phyloP scores from a whole-genome alignment of 1,284 basidiomycete genomes.

The Trichosporon ovoides region DNA sequence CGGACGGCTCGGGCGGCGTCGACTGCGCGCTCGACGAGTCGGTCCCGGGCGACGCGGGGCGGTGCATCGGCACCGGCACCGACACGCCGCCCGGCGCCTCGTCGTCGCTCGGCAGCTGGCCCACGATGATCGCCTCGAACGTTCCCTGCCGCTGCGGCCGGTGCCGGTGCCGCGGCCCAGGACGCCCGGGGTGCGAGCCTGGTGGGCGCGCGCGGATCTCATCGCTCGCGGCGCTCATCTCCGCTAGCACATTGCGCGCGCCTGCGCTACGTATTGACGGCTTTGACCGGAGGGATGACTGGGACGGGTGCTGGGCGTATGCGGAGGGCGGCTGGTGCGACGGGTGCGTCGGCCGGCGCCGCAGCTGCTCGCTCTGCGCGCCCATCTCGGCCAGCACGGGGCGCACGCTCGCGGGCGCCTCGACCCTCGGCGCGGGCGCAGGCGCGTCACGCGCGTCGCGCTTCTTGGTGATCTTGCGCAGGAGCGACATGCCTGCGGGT shows the following conservation, averaged over 20 bases:
- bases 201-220: neutral
- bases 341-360: constrained; percentile 7
- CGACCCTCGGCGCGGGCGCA: no score
- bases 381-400: constrained; percentile 18
- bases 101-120: neutral
- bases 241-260: neutral
- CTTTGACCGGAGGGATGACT: neutral
- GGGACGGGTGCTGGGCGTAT: neutral
- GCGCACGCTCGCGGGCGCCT: constrained; percentile 8
- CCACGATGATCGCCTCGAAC: constrained; percentile 24
- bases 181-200: neutral
- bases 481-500: neutral
- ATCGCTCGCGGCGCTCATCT: constrained; percentile 3
- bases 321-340: neutral
- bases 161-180: neutral
- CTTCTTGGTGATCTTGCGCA: constrained; percentile 2
- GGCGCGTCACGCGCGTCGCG: neutral
- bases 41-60: neutral
- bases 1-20: neutral
- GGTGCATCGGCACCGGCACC: neutral
- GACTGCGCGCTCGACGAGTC: neutral
- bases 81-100: neutral
- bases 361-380: neutral
- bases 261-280: neutral
- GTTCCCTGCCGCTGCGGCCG: constrained; percentile 9